Conservation (phyloP, 306 rosid genomes). For the Cyamopsis tetragonoloba region DNA sequence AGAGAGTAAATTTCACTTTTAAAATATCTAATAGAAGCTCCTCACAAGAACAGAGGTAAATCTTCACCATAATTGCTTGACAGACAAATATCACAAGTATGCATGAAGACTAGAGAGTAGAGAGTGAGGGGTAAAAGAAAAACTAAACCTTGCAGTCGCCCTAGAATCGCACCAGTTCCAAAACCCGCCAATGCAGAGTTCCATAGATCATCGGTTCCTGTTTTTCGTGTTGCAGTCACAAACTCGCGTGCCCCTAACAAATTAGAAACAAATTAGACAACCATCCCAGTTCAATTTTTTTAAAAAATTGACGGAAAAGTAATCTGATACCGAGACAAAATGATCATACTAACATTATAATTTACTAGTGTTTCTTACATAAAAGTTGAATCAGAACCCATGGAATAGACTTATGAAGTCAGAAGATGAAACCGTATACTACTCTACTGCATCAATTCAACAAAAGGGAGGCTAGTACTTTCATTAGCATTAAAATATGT, state of each 20-base stretch:
- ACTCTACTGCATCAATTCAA: background rate
- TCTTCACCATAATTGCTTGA: background rate
- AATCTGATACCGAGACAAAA: background rate
- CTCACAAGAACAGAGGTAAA: background rate
- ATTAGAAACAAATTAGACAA: conserved; percentile 6
- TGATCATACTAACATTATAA: background rate
- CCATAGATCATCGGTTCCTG: conserved; percentile 68
- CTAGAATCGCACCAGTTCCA: conserved; percentile 85
- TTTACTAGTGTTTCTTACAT: background rate
- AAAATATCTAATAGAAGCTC: background rate
- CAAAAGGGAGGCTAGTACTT: background rate
- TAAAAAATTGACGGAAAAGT: background rate
- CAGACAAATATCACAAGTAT: background rate
- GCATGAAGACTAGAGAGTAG: no score
- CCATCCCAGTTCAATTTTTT: conserved; percentile 21
- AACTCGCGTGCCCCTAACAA: conserved; percentile 76
- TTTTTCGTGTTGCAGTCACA: conserved; percentile 58
- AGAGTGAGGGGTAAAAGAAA: background rate
- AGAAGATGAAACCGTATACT: background rate
- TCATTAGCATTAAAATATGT: background rate
- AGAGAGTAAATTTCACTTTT: conserved; percentile 8
- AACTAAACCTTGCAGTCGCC: conserved; percentile 81
- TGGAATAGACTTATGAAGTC: background rate
- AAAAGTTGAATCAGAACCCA: background rate
- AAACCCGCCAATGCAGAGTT: conserved; percentile 79